Percentiles rank a stretch among this genome's conserved stretches.
phyloP scores from a whole-genome alignment of 495 filamentous ascomycete genomes.

The Neurospora sp. region DNA sequence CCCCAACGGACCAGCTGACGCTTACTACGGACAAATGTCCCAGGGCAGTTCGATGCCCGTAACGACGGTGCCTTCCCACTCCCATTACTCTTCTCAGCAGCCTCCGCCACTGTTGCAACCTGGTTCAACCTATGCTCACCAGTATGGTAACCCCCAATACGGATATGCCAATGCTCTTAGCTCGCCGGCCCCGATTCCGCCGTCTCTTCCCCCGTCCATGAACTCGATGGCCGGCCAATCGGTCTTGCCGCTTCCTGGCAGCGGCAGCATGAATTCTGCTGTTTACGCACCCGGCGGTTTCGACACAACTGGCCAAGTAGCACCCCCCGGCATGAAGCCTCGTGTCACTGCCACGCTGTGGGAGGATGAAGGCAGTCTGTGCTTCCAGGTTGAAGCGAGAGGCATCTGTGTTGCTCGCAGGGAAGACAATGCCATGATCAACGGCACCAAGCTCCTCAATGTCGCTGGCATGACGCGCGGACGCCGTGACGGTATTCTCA shows the following conservation, averaged over 20 bases:
- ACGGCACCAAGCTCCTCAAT: conserved; percentile 93
- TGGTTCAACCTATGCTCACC: conserved; percentile 59
- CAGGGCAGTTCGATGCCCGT: conserved; percentile 69
- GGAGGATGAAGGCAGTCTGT: conserved; percentile 97
- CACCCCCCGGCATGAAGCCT: conserved; percentile 96
- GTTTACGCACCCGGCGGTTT: conserved; percentile 51
- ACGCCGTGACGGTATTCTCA: conserved; percentile 89
- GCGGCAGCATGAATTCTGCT: conserved; percentile 35
- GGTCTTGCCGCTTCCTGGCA: conserved; percentile 59
- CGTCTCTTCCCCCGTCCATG: conserved; percentile 30
- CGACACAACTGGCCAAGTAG: conserved; percentile 84
- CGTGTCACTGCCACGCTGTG: conserved; percentile 92
- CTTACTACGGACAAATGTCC: conserved; percentile 75
- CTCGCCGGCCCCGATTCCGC: conserved; percentile 61
- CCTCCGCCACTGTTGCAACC: conserved; percentile 70
- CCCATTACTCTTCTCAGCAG: conserved; percentile 63
- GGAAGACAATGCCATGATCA: conserved; percentile 99
- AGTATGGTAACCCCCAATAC: conserved; percentile 54
- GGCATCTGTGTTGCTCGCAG: conserved; percentile 91
- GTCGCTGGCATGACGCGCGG: conserved; percentile 97
- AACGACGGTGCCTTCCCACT: conserved; percentile 71
- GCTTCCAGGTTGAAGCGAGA: conserved; percentile 95
- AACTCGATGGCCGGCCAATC: conserved; percentile 54
- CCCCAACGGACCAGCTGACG: conserved; percentile 64
- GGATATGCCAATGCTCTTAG: conserved; percentile 64